Conservation (phyloP, 306 rosid species). For the Dalbergia cochinchinensis region DNA sequence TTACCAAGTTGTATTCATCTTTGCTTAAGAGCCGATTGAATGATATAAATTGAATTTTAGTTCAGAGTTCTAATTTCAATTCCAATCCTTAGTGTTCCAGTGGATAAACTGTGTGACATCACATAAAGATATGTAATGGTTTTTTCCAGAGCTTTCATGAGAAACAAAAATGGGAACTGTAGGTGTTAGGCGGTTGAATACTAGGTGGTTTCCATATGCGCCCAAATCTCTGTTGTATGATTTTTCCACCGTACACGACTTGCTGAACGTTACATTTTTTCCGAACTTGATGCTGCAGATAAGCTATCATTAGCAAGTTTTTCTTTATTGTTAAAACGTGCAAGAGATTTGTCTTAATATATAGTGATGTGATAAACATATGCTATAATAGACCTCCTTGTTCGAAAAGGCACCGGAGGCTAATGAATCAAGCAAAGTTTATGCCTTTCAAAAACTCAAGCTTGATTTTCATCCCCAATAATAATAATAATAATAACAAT, state of each 20-base stretch:
- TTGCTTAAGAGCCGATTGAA: neutral
- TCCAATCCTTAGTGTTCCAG: neutral
- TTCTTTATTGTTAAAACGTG: neutral
- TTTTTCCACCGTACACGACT: neutral
- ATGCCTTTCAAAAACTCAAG: neutral
- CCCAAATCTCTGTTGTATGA: neutral
- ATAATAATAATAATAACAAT: too few species aligned
- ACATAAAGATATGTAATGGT: neutral
- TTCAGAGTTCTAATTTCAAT: conserved; percentile 19
- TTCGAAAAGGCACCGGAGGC: neutral
- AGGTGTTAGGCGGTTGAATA: neutral
- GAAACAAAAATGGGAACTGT: too few species aligned
- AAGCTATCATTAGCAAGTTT: neutral
- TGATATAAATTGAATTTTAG: conserved; percentile 18
- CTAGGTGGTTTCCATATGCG: too few species aligned
- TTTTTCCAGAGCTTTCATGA: conserved; percentile 12
- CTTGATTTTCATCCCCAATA: too few species aligned
- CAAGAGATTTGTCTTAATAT: too few species aligned
- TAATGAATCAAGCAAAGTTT: neutral
- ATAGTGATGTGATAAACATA: neutral
- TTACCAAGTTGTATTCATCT: conserved; percentile 14
- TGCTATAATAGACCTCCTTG: neutral
- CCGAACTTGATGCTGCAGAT: conserved; percentile 4
- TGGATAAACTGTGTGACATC: neutral
- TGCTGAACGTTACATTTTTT: neutral